These are phyloP conservation scores for Vitis hybrid DNA, from an alignment of 177 flowering plant genomes.

Conservation along the genomic window DNA sequence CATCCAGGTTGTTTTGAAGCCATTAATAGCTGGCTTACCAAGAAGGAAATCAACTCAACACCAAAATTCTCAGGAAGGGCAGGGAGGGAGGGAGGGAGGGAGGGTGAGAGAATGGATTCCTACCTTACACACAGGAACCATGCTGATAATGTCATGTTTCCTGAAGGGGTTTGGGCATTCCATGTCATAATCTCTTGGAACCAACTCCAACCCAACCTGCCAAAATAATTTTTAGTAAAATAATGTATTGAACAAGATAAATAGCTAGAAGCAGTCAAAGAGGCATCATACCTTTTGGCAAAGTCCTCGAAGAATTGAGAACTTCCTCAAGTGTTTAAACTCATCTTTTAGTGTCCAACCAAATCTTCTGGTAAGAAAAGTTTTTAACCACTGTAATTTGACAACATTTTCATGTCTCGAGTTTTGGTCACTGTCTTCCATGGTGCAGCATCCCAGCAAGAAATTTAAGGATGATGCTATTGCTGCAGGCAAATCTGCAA, in stretches of 20 bases:
- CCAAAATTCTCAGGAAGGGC: neutral
- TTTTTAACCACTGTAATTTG: conserved; percentile 58
- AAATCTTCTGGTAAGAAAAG: conserved; percentile 56
- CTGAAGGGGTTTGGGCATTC: conserved; percentile 60
- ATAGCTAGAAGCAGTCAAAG: conserved; percentile 2
- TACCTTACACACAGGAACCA: conserved; percentile 87
- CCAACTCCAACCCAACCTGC: conserved; percentile 91
- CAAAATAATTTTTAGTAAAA: neutral
- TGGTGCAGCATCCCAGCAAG: conserved; percentile 51
- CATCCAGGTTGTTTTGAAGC: neutral
- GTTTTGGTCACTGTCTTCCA: conserved; percentile 26
- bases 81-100: neutral
- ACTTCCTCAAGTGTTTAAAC: conserved; percentile 67
- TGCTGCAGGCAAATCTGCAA: conserved; percentile 50
- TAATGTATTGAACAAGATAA: neutral
- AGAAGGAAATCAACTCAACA: neutral
- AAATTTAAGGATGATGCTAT: conserved; percentile 73
- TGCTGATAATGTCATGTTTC: conserved; percentile 70
- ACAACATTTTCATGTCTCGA: conserved; percentile 37
- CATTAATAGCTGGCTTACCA: neutral
- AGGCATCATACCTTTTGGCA: conserved; percentile 70
- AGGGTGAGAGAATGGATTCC: conserved; percentile 8
- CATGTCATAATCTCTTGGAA: conserved; percentile 86
- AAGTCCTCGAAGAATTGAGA: conserved; percentile 79
- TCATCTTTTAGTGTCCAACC: conserved; percentile 73